phyloP scores from a whole-genome alignment of 352 stramenopile species.

The Pythium monospermum region DNA sequence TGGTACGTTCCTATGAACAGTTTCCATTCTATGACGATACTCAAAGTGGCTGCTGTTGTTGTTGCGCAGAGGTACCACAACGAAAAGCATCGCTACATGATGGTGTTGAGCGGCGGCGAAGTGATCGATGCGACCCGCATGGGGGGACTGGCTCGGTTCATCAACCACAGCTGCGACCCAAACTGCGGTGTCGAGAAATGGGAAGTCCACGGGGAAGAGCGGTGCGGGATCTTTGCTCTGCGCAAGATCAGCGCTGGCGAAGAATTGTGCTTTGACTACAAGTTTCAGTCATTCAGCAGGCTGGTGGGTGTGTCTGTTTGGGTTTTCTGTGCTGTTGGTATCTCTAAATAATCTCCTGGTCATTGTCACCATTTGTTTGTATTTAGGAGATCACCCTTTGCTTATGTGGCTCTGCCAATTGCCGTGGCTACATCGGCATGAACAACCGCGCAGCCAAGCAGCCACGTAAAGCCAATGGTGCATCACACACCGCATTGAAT shows the following conservation, averaged over 20 bases:
- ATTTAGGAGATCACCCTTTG: conserved; percentile 66
- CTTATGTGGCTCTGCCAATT: conserved; percentile 53
- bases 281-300: conserved; percentile 72
- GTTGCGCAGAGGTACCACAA: conserved; percentile 77
- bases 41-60: too few species aligned
- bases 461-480: conserved; percentile 8
- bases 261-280: conserved; percentile 96
- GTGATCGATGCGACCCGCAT: conserved; percentile 89
- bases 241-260: conserved; percentile 84
- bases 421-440: conserved; percentile 63
- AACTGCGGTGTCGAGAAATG: conserved; percentile 95
- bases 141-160: conserved; percentile 91
- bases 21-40: too few species aligned
- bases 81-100: conserved; percentile 82
- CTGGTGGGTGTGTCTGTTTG: conserved; percentile 20
- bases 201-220: conserved; percentile 88
- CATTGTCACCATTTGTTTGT: conserved; percentile 1
- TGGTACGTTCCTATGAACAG: conserved; percentile 59
- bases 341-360: too few species aligned
- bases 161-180: conserved; percentile 94
- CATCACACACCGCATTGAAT: conserved; percentile 10
- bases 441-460: conserved; percentile 55
- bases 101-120: conserved; percentile 77
- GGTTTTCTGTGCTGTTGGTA: too few species aligned
- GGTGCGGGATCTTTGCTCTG: conserved; percentile 94